Percentiles rank a stretch among this genome's conserved stretches.
phyloP scores from a whole-genome alignment of 768 basidiomycete genomes.

The Hygrophorus pudorinus region DNA sequence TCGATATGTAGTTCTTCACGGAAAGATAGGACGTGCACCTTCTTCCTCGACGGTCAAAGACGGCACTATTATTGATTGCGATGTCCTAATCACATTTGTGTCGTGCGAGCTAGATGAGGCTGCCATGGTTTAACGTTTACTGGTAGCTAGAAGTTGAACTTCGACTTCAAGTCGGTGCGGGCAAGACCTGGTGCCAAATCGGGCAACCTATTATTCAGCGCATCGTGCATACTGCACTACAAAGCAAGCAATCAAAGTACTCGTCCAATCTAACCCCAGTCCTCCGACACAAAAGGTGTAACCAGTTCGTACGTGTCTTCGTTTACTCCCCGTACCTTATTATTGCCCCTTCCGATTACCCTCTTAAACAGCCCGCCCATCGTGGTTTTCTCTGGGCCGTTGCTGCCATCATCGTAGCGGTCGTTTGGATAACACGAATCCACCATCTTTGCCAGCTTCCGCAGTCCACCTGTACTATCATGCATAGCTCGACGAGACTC shows the following conservation, averaged over 20 bases:
- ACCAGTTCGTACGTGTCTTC: slow-evolving; percentile 77
- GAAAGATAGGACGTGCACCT: slow-evolving; percentile 27
- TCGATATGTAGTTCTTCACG: slow-evolving; percentile 4
- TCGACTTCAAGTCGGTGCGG: too few relatives aligned
- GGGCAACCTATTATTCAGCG: neutral
- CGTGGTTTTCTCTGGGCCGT: slow-evolving; percentile 23
- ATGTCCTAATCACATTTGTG: neutral
- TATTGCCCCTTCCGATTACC: slow-evolving; percentile 43
- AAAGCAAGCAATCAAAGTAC: neutral
- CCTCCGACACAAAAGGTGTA: slow-evolving; percentile 72
- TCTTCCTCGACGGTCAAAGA: slow-evolving; percentile 54
- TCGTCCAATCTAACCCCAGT: slow-evolving; percentile 60
- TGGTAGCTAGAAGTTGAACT: too few relatives aligned
- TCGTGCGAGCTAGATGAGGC: neutral
- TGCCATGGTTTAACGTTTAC: neutral
- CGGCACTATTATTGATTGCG: slow-evolving; percentile 25
- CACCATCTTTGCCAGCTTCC: slow-evolving; percentile 62
- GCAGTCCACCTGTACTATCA: slow-evolving; percentile 52
- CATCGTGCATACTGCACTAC: neutral
- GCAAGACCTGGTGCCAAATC: too few relatives aligned
- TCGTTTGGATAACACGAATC: slow-evolving; percentile 52
- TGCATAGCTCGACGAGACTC: slow-evolving; percentile 51
- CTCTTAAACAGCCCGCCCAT: slow-evolving; percentile 50
- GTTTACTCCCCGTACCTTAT: slow-evolving; percentile 45
- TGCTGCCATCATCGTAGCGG: slow-evolving; percentile 22